A percentile compares a stretch with the other conserved stretches of the same genome.
phyloP scores from a whole-genome alignment of 2,329 filamentous ascomycete species.

The Alternaria sp. region DNA sequence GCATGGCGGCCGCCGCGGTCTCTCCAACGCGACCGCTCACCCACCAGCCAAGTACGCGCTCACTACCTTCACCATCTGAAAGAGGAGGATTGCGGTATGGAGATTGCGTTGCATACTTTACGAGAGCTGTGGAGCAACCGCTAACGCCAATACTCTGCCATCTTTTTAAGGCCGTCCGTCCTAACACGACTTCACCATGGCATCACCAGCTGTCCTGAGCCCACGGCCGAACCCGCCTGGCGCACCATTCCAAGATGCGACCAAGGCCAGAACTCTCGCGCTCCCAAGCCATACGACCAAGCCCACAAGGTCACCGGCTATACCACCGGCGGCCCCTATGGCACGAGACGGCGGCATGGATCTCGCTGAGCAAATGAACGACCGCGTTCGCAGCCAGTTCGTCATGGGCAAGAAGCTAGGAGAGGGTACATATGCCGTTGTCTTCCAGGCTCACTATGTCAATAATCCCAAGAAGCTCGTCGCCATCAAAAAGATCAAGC shows the following conservation, averaged over 20 bases:
- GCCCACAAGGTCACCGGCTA: constrained; percentile 20
- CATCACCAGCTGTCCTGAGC: constrained; percentile 39
- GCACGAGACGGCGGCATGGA: constrained; percentile 41
- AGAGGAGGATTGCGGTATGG: constrained; percentile 15
- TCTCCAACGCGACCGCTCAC: background rate
- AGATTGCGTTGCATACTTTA: constrained; percentile 3
- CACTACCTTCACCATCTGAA: background rate
- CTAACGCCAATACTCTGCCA: background rate
- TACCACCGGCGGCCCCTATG: constrained; percentile 22
- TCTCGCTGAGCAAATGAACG: constrained; percentile 59
- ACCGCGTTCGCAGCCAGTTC: constrained; percentile 77
- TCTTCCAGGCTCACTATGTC: constrained; percentile 86
- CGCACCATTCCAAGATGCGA: constrained; percentile 18
- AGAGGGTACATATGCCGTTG: constrained; percentile 95
- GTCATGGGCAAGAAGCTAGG: constrained; percentile 92
- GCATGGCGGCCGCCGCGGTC: constrained; percentile 6
- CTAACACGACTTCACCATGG: constrained; percentile 23
- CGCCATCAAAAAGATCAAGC: constrained; percentile 93
- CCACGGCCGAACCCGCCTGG: constrained; percentile 38
- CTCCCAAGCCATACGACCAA: constrained; percentile 38
- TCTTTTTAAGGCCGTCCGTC: background rate
- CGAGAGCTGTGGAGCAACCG: background rate
- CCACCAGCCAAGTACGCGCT: background rate
- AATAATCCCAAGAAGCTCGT: constrained; percentile 76
- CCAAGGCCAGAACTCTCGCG: constrained; percentile 46